Base-by-base conservation (phyloP, 306 rosid genomes). In the Lathyrus aphaca region DNA sequence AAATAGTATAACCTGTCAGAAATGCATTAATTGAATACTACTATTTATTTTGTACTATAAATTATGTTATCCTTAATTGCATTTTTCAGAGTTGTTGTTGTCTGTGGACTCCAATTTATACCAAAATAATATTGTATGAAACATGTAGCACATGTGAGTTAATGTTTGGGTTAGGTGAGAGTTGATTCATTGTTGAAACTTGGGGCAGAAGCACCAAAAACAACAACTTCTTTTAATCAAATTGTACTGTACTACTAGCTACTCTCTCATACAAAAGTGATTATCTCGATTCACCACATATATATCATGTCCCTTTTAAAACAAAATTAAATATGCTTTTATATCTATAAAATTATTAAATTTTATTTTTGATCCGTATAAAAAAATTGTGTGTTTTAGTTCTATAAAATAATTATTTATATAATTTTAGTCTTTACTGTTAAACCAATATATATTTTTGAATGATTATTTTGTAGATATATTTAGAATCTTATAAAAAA, bases 61-160 rank as follows among this genome's bases (percentile, higher is more conserved):
- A 17, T 35, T 17, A 18, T 50, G 37, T 35, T 18, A 68, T 50
- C n/a, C 21, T 11, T 17, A 13, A 14, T 37, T 48, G 13, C 60
- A 35, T 10, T 42, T 69, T 68, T 68, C 51, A 8, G 9, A 38
- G 40, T 38, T 32, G 67, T 48, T 71, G 44, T 15, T 71, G 49
- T 30, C 15, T 59, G 76, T 4, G 38, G 59, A 55, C 27, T 69
- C 42, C 43, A 55, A 23, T n/a, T n/a, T 69, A 18, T 50, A 50
- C 75, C 57, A 57, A 70, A 46, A 43, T 35, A 44, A n/a, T 42
- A 27, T 57, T 57, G 32, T 71, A 43, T 16, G 66, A 44, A 56
- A 40, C 55, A 15, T 70, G 32, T 42, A 57, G 56, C 18, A 51
- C 57, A 29, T 27, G 35, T 40, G 10, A 57, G 35, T 43, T 42